These are phyloP conservation scores for Coelastrella sp. DNA, from an alignment of 139 green algal species.

Conservation along the genomic window DNA sequence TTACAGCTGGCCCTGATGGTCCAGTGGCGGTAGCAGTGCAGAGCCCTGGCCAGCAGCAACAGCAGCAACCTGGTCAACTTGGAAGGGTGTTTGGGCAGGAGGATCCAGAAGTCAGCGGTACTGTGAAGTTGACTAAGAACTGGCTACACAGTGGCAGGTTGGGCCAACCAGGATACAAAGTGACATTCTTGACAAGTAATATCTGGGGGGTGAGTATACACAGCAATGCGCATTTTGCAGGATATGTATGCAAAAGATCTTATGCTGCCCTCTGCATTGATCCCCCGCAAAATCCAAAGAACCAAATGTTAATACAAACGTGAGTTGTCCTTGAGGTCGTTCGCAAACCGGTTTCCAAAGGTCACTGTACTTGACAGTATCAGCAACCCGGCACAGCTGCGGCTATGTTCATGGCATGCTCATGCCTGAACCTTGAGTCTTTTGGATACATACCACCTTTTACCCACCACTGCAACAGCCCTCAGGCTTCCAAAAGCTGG, in stretches of 20 bases:
- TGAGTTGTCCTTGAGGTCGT: too few relatives aligned
- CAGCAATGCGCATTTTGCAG: not conserved
- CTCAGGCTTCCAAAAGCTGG: not conserved
- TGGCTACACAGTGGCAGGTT: conserved; percentile 53
- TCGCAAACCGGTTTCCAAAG: too few relatives aligned
- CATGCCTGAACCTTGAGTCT: too few relatives aligned
- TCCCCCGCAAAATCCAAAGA: too few relatives aligned
- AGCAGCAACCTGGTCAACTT: conserved; percentile 12
- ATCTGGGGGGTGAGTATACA: conserved; percentile 25
- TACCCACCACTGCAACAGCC: too few relatives aligned
- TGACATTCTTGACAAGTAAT: conserved; percentile 68
- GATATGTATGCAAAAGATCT: not conserved
- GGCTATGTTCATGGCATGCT: too few relatives aligned
- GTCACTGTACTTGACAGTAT: too few relatives aligned
- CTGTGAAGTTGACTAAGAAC: not conserved
- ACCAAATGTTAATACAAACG: too few relatives aligned
- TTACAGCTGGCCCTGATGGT: conserved; percentile 17
- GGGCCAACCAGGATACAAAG: conserved; percentile 62
- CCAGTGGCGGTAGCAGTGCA: not conserved
- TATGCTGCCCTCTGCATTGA: not conserved
- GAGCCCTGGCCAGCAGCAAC: conserved; percentile 22
- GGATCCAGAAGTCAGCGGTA: not conserved
- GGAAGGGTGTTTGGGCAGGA: not conserved
- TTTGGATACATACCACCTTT: too few relatives aligned
- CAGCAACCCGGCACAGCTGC: too few relatives aligned